Evolutionary conservation across 345 rosid species (phyloP).

Genomic region (Punica granatum): DNA sequence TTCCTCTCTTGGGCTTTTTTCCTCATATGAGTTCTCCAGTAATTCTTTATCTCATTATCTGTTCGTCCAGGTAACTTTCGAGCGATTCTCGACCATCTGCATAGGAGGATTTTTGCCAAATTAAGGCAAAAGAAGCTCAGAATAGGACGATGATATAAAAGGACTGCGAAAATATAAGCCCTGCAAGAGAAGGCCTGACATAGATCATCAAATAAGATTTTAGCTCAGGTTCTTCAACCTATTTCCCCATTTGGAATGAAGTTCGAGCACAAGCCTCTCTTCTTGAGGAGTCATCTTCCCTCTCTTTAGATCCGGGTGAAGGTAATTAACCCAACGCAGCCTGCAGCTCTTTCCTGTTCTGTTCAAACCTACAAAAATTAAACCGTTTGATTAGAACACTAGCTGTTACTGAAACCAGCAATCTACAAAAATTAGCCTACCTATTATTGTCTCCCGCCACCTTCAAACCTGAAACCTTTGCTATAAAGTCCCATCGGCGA

Average conservation of each 20-base stretch:
- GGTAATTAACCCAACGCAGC: constrained; percentile 97
- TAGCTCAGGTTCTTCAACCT: constrained; percentile 39
- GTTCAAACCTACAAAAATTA: constrained; percentile 89
- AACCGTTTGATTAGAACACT: constrained; percentile 36
- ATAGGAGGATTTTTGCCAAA: not conserved
- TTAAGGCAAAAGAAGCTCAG: not conserved
- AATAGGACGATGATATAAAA: not conserved
- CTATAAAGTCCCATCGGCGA: constrained; percentile 98
- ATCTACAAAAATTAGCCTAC: constrained; percentile 48
- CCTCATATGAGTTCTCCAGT: constrained; percentile 89
- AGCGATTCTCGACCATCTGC: constrained; percentile 98
- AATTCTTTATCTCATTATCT: constrained; percentile 95
- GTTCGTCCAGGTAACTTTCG: constrained; percentile 89
- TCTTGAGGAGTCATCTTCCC: constrained; percentile 95
- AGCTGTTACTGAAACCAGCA: constrained; percentile 36
- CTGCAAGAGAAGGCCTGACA: not conserved
- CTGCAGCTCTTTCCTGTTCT: constrained; percentile 99
- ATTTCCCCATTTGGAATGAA: constrained; percentile 93
- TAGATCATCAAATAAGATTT: not conserved
- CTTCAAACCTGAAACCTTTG: constrained; percentile 99
- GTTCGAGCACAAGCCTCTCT: constrained; percentile 85
- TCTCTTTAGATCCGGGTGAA: constrained; percentile 94
- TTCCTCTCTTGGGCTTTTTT: constrained; percentile 81
- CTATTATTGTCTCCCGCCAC: constrained; percentile 98
- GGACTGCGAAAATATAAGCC: not conserved